A percentile compares a stretch with the other conserved stretches of the same genome.
Conservation (phyloP, 176 grass and related monocot species). For the Oryza australiensis region DNA sequence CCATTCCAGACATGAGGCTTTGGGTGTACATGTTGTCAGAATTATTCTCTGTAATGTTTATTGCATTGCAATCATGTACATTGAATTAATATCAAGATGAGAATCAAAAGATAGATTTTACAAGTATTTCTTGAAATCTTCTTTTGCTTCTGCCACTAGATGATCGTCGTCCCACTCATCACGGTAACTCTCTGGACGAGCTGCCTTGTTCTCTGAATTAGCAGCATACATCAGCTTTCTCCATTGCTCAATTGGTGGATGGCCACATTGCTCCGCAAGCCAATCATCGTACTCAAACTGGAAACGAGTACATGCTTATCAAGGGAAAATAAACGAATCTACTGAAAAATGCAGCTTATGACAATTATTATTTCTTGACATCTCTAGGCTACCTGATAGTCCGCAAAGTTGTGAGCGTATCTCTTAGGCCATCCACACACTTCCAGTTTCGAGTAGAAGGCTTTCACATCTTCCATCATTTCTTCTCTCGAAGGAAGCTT, state of each 20-base stretch:
- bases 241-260: conserved; percentile 67
- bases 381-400: conserved; percentile 52
- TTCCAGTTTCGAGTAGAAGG: conserved; percentile 42
- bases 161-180: conserved; percentile 79
- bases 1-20: not conserved
- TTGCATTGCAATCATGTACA: not conserved
- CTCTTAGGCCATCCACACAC: conserved; percentile 73
- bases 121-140: conserved; percentile 56
- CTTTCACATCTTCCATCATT: conserved; percentile 77
- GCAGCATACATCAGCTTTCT: conserved; percentile 65
- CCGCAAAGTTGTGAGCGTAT: conserved; percentile 75
- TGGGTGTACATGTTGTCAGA: not conserved
- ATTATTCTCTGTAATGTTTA: not conserved
- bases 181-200: conserved; percentile 54
- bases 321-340: not conserved
- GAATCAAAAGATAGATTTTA: conserved; percentile 23
- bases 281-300: conserved; percentile 91
- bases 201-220: conserved; percentile 31
- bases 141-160: conserved; percentile 56
- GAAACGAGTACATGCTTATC: not conserved
- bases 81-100: not conserved
- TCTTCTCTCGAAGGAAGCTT: conserved; percentile 57
- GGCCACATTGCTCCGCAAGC: conserved; percentile 59
- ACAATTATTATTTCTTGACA: not conserved
- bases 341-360: not conserved